Evolutionary conservation across 169 alveolate species (phyloP).

Genomic region (Cryptosporidium viatorum): DNA sequence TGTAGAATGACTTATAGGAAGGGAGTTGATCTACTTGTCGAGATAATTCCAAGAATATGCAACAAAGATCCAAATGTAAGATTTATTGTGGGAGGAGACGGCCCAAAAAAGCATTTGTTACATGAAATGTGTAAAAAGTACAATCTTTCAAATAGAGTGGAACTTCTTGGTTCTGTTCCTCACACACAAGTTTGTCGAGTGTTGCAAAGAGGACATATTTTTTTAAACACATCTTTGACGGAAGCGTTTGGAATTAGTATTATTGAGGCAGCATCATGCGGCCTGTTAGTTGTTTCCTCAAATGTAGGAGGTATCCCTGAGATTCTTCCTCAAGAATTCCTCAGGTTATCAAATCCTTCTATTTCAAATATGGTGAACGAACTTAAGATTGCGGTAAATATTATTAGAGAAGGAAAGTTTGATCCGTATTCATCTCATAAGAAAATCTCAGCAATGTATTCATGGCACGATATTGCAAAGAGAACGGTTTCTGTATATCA

Average conservation of each 20-base stretch:
- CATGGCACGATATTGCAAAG: constrained; percentile 88
- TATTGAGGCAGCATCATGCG: constrained; percentile 99
- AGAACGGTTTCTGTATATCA: constrained; percentile 86
- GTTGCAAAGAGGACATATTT: constrained; percentile 96
- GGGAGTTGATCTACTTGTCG: constrained; percentile 96
- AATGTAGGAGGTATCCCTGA: constrained; percentile 99
- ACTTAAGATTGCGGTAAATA: constrained; percentile 84
- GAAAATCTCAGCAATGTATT: constrained; percentile 82
- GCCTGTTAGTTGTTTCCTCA: constrained; percentile 96
- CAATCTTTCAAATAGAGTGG: constrained; percentile 93
- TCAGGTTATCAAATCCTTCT: constrained; percentile 86
- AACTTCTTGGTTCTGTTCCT: constrained; percentile 93
- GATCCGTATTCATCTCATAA: constrained; percentile 83
- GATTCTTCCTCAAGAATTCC: constrained; percentile 88
- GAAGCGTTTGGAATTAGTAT: constrained; percentile 99
- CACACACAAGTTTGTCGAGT: constrained; percentile 93
- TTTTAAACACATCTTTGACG: constrained; percentile 96
- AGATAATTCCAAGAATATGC: constrained; percentile 96
- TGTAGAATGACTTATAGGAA: constrained; percentile 96
- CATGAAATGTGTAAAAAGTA: constrained; percentile 94
- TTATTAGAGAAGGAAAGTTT: constrained; percentile 79
- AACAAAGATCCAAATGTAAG: constrained; percentile 91
- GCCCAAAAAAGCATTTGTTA: constrained; percentile 93
- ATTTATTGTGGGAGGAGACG: constrained; percentile 97
- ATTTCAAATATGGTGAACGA: constrained; percentile 82